Percentiles rank a stretch among this genome's conserved stretches.
phyloP scores from a whole-genome alignment of 129 eudicot species.

The Kitagawia praeruptora region DNA sequence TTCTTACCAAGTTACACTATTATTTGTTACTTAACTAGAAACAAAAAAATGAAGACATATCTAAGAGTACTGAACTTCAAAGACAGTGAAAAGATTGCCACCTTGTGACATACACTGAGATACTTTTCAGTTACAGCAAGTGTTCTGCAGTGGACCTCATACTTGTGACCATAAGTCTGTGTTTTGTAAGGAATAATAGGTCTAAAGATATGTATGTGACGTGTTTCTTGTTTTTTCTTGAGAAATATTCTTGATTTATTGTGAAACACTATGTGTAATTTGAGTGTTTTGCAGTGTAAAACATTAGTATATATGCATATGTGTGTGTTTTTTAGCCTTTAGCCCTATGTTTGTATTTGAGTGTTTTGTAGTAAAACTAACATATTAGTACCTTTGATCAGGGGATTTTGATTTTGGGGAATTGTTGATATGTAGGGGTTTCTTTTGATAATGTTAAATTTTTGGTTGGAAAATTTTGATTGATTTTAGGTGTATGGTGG shows the following conservation, averaged over 20 bases:
- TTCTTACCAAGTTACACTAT: not conserved
- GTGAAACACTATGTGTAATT: too few species aligned
- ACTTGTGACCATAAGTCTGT: not conserved
- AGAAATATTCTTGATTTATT: too few species aligned
- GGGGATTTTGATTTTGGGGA: too few species aligned
- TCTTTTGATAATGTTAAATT: not conserved
- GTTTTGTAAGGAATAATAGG: not conserved
- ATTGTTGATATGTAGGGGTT: not conserved
- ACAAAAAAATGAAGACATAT: not conserved
- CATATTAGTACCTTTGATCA: too few species aligned
- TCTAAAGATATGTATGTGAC: too few species aligned
- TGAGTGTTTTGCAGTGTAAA: too few species aligned
- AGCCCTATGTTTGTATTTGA: too few species aligned
- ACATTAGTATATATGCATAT: too few species aligned
- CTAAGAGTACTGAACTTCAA: not conserved
- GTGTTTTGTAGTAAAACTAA: too few species aligned
- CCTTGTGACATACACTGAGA: not conserved
- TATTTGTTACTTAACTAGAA: too few species aligned
- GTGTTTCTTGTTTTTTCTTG: too few species aligned
- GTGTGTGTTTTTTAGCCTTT: too few species aligned
- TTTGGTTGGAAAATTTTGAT: not conserved
- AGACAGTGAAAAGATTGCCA: not conserved
- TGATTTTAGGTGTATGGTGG: constrained; percentile 7
- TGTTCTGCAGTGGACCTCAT: not conserved
- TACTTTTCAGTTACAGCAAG: not conserved